Conservation (phyloP, 371 early-diverging fungal genomes). For the Syncephalis fuscata region DNA sequence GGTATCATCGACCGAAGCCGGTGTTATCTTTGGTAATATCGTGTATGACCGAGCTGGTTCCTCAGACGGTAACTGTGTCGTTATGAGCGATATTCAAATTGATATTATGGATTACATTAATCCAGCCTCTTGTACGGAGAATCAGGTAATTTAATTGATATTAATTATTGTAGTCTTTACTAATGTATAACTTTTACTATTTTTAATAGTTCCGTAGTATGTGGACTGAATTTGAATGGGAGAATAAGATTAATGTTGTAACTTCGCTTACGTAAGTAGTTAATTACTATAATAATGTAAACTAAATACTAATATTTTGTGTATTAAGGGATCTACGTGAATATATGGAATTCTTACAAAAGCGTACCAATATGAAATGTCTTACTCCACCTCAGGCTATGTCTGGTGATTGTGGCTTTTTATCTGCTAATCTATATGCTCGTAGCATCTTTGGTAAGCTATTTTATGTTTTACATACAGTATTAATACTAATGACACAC, state of each 20-base stretch:
- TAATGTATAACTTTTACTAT: not conserved
- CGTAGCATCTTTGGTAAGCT: conserved; percentile 73
- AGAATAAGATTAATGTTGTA: conserved; percentile 94
- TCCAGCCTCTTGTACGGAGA: conserved; percentile 78
- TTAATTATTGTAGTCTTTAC: no score
- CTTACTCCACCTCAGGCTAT: conserved; percentile 83
- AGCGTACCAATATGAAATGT: conserved; percentile 89
- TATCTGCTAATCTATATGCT: conserved; percentile 93
- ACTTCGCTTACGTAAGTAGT: conserved; percentile 65
- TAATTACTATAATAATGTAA: no score
- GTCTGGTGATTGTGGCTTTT: conserved; percentile 88
- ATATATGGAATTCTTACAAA: conserved; percentile 81
- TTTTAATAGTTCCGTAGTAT: conserved; percentile 66
- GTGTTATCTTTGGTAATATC: conserved; percentile 94
- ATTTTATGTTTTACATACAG: not conserved
- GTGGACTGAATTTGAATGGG: conserved; percentile 99
- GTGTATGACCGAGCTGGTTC: conserved; percentile 85
- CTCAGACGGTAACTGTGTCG: conserved; percentile 59
- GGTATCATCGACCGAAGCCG: conserved; percentile 93
- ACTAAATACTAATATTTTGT: no score
- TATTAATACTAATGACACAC: not conserved
- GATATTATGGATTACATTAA: conserved; percentile 98
- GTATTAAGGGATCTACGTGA: conserved; percentile 48
- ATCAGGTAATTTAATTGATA: conserved; percentile 26
- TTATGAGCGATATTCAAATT: conserved; percentile 90